These are phyloP conservation scores for Tolypocladium endophyticum DNA, from an alignment of 2,329 filamentous ascomycete genomes.

Conservation along the genomic window DNA sequence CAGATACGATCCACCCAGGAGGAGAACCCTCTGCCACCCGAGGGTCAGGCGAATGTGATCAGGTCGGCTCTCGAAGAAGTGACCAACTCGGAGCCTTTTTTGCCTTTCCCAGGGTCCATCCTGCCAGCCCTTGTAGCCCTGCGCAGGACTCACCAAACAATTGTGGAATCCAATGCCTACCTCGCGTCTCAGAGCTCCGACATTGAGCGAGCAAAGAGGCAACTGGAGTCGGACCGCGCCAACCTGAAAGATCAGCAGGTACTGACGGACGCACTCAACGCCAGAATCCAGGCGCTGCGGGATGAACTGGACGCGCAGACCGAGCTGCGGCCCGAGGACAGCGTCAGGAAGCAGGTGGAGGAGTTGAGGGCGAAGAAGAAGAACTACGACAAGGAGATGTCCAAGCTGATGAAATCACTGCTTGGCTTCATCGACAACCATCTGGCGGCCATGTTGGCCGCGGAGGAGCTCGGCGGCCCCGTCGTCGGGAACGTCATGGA, in stretches of 20 bases:
- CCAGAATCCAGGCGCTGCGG: constrained; percentile 49
- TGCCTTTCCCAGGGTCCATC: constrained; percentile 57
- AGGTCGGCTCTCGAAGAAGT: constrained; percentile 57
- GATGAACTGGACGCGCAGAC: constrained; percentile 45
- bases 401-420: constrained; percentile 51
- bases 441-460: constrained; percentile 66
- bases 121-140: constrained; percentile 63
- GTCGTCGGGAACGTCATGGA: constrained; percentile 67
- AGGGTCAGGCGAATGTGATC: constrained; percentile 32
- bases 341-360: constrained; percentile 51
- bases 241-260: constrained; percentile 43
- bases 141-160: constrained; percentile 53
- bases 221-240: constrained; percentile 39
- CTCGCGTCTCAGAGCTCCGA: constrained; percentile 34
- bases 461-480: constrained; percentile 74
- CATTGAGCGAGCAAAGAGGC: constrained; percentile 31
- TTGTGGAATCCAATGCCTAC: constrained; percentile 52
- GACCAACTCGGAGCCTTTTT: constrained; percentile 48
- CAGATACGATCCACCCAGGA: constrained; percentile 17
- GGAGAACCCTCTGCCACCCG: constrained; percentile 14
- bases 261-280: constrained; percentile 41
- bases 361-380: constrained; percentile 49
- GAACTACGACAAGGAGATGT: constrained; percentile 50
- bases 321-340: constrained; percentile 48
- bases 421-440: constrained; percentile 60